phyloP scores from a whole-genome alignment of 2,329 filamentous ascomycete species.

The Fusarium sp. region DNA sequence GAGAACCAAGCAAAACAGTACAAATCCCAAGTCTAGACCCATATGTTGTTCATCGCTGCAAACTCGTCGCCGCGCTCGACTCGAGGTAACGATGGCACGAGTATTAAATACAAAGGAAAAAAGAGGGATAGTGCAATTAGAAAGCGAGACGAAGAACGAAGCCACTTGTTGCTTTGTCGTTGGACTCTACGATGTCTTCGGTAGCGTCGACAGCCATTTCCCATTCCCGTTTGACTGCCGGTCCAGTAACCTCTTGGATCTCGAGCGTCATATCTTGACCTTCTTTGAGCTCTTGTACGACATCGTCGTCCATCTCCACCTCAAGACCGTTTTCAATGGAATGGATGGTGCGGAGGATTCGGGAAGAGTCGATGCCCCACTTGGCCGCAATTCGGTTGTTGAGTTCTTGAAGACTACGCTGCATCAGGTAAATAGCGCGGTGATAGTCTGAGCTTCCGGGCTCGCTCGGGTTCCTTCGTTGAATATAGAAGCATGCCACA shows the following conservation, averaged over 20 bases:
- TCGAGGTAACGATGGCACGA: neutral
- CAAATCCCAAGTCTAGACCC: constrained; percentile 44
- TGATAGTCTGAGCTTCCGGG: constrained; percentile 73
- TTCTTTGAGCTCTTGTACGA: constrained; percentile 84
- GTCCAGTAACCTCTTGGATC: constrained; percentile 62
- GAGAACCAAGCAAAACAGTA: constrained; percentile 40
- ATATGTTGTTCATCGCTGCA: constrained; percentile 28
- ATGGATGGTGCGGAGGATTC: constrained; percentile 78
- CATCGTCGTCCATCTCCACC: constrained; percentile 91
- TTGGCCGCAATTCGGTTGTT: constrained; percentile 80
- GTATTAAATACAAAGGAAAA: constrained; percentile 4
- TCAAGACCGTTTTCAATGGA: constrained; percentile 80
- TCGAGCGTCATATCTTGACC: constrained; percentile 92
- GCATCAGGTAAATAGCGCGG: constrained; percentile 85
- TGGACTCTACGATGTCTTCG: constrained; percentile 46
- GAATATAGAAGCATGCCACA: constrained; percentile 90
- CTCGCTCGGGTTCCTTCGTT: constrained; percentile 64
- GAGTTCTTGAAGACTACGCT: constrained; percentile 81
- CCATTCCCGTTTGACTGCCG: constrained; percentile 67
- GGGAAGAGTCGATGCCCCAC: constrained; percentile 80
- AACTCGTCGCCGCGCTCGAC: constrained; percentile 20
- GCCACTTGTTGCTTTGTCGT: constrained; percentile 45
- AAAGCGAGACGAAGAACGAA: constrained; percentile 63
- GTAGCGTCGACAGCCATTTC: constrained; percentile 69
- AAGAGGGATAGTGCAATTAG: constrained; percentile 47